Conservation (phyloP, 2,329 filamentous ascomycete genomes). For the Monilinia fructigena region DNA sequence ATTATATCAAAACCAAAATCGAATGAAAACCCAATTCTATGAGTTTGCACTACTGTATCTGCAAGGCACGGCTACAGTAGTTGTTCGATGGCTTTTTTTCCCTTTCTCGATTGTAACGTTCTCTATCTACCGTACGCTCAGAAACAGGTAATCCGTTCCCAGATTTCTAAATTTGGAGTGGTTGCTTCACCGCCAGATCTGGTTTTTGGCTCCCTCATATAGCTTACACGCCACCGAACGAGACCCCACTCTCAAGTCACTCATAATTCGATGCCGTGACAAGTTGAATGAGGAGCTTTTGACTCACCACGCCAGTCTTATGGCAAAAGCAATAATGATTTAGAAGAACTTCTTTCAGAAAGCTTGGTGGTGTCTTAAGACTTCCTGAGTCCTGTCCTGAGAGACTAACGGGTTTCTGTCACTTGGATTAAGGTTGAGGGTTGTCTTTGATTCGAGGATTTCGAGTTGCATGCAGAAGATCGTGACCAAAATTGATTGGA, state of each 20-base stretch:
- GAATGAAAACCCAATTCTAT: background rate
- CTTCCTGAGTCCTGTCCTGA: background rate
- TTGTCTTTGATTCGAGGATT: constrained; percentile 12
- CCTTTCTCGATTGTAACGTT: constrained; percentile 1
- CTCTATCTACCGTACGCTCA: background rate
- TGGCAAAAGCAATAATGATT: constrained; percentile 12
- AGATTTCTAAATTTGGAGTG: constrained; percentile 12
- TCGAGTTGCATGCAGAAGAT: constrained; percentile 20
- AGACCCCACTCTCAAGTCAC: constrained; percentile 20
- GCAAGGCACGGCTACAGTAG: constrained; percentile 14
- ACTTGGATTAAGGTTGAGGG: constrained; percentile 5
- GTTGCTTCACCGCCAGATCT: constrained; percentile 18
- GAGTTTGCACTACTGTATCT: constrained; percentile 1
- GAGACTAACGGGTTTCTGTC: constrained; percentile 9
- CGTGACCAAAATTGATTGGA: constrained; percentile 21
- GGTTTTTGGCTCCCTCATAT: background rate
- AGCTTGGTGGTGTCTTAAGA: background rate
- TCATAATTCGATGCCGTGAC: background rate
- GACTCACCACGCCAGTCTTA: constrained; percentile 5
- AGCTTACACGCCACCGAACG: constrained; percentile 12
- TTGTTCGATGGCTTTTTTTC: constrained; percentile 6
- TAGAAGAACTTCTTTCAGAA: background rate
- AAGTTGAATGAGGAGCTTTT: constrained; percentile 16
- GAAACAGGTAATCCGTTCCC: background rate
- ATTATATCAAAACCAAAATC: background rate